Evolutionary conservation across 1,284 basidiomycete species (phyloP).

Genomic region (Trichosporon coremiiforme): DNA sequence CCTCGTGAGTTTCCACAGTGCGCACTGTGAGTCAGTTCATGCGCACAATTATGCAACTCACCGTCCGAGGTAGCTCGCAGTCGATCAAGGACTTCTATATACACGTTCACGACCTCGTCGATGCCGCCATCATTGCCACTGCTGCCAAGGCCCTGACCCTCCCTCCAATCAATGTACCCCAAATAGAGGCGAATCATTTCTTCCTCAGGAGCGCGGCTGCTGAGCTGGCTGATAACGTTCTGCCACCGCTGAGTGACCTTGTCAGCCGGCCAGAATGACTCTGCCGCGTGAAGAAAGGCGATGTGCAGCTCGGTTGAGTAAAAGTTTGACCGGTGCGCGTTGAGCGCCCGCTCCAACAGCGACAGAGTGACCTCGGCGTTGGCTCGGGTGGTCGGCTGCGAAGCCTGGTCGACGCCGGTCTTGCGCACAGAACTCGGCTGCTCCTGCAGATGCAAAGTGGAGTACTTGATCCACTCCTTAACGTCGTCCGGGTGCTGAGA

Average conservation of each 20-base stretch:
- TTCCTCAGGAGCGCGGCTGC: constrained; percentile 29
- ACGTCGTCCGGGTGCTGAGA: constrained; percentile 38
- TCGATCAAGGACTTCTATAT: constrained; percentile 43
- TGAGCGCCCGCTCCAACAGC: constrained; percentile 48
- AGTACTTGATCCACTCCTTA: constrained; percentile 48
- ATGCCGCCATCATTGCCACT: constrained; percentile 36
- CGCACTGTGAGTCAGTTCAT: not conserved
- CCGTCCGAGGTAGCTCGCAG: constrained; percentile 26
- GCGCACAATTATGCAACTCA: not conserved
- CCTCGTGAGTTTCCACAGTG: constrained; percentile 39
- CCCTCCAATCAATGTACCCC: constrained; percentile 52
- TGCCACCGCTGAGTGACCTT: constrained; percentile 52
- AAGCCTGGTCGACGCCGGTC: constrained; percentile 18
- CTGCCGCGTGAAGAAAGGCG: constrained; percentile 47
- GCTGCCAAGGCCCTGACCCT: constrained; percentile 46
- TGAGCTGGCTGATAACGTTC: constrained; percentile 43
- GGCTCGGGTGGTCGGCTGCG: constrained; percentile 31
- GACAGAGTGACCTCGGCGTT: constrained; percentile 52
- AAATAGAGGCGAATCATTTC: constrained; percentile 49
- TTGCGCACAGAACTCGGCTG: not conserved
- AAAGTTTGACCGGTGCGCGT: constrained; percentile 38
- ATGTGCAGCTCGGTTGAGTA: constrained; percentile 42
- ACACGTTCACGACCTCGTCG: constrained; percentile 51
- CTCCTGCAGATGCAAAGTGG: constrained; percentile 42
- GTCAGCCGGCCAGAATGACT: constrained; percentile 42